A percentile compares a stretch with the other conserved stretches of the same genome.
Conservation (phyloP, 2,329 filamentous ascomycete species). For the Phialophora verrucosa region DNA sequence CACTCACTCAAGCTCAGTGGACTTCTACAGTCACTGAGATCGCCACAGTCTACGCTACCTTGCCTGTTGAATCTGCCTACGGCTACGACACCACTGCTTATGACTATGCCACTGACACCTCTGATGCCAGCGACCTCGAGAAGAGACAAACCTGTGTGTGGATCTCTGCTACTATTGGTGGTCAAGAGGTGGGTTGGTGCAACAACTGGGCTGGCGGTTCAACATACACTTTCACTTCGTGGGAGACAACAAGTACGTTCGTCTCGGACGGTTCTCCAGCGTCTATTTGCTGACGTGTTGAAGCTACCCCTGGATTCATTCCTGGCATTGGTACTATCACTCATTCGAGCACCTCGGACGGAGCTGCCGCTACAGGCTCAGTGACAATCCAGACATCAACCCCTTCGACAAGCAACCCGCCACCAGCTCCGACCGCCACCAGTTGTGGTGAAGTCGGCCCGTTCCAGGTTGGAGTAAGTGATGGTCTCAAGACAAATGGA, state of each 20-base stretch:
- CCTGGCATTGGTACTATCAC: conserved; percentile 27
- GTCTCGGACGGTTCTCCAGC: neutral
- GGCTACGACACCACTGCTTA: conserved; percentile 7
- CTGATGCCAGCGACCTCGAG: conserved; percentile 9
- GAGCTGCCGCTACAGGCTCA: conserved; percentile 1
- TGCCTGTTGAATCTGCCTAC: conserved; percentile 16
- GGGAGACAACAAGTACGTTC: conserved; percentile 37
- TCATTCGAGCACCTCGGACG: conserved; percentile 5
- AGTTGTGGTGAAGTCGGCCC: conserved; percentile 34
- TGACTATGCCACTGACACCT: conserved; percentile 8
- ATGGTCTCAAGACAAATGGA: neutral
- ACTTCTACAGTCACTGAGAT: conserved; percentile 10
- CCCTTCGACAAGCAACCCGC: conserved; percentile 7
- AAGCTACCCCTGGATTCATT: conserved; percentile 22
- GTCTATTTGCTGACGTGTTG: conserved; percentile 7
- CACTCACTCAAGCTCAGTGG: neutral
- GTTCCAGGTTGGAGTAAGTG: conserved; percentile 32
- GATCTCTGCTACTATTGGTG: conserved; percentile 37
- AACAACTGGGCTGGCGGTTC: conserved; percentile 38
- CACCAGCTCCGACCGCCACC: conserved; percentile 21
- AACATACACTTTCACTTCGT: conserved; percentile 34
- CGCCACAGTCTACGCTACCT: conserved; percentile 22
- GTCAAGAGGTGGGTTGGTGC: conserved; percentile 36
- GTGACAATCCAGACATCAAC: conserved; percentile 20
- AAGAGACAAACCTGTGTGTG: conserved; percentile 40